These are phyloP conservation scores for Gossypium davidsonii DNA, from an alignment of 441 rosid species.

Conservation along the genomic window DNA sequence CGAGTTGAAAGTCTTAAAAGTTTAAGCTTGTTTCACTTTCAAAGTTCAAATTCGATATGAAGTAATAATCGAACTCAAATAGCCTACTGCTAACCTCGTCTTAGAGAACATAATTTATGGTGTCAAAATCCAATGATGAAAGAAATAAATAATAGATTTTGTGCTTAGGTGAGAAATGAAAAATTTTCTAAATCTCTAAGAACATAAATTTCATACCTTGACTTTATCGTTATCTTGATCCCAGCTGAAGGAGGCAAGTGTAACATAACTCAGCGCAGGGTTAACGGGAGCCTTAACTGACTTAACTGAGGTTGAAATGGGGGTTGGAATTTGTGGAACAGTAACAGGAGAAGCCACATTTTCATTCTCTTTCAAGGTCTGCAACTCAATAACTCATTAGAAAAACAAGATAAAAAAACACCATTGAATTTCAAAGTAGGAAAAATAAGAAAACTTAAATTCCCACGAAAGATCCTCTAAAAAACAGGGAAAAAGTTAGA, in stretches of 20 bases:
- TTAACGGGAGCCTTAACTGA: slow-evolving; percentile 27
- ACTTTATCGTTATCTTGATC: slow-evolving; percentile 92
- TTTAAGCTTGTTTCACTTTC: no score
- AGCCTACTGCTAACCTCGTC: neutral
- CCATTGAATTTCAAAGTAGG: neutral
- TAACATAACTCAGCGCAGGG: slow-evolving; percentile 34
- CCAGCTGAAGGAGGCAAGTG: slow-evolving; percentile 83
- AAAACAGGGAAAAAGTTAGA: neutral
- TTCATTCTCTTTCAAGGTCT: slow-evolving; percentile 38
- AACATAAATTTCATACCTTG: slow-evolving; percentile 43
- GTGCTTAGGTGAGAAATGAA: neutral
- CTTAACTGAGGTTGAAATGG: slow-evolving; percentile 34
- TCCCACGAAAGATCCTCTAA: neutral
- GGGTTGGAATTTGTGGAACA: slow-evolving; percentile 31
- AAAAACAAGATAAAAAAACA: neutral
- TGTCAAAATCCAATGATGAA: neutral
- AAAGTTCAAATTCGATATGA: neutral
- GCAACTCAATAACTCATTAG: neutral
- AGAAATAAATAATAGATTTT: neutral
- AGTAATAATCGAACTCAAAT: neutral
- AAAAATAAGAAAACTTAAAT: neutral
- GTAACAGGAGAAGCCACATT: slow-evolving; percentile 15
- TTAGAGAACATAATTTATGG: neutral
- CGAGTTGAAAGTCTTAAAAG: no score
- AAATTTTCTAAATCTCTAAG: neutral